These are phyloP conservation scores for Hypoxylon sp. DNA, from an alignment of 2,329 filamentous ascomycete species.

Conservation along the genomic window DNA sequence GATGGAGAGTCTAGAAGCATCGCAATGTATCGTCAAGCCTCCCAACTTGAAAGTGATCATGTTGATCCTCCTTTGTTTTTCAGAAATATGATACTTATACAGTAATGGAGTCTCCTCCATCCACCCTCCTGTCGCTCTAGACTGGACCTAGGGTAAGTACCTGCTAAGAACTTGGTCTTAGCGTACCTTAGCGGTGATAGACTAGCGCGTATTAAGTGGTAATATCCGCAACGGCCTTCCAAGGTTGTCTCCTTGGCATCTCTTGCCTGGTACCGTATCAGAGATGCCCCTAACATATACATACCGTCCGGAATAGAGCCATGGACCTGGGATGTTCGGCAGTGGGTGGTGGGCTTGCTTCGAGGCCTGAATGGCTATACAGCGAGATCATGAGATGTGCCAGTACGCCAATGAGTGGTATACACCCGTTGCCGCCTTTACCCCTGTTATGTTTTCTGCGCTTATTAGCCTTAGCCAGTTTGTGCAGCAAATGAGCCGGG, in stretches of 20 bases:
- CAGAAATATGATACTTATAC: slow-evolving; percentile 7
- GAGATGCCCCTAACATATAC: slow-evolving; percentile 5
- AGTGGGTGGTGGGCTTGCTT: slow-evolving; percentile 11
- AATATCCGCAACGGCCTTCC: slow-evolving; percentile 14
- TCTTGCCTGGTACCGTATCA: slow-evolving; percentile 1
- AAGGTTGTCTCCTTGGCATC: slow-evolving; percentile 10
- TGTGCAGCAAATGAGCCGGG: slow-evolving; percentile 11
- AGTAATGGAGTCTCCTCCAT: slow-evolving; percentile 2
- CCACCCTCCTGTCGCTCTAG: slow-evolving; percentile 11
- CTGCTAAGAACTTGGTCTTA: slow-evolving; percentile 12
- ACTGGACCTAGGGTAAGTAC: slow-evolving; percentile 1
- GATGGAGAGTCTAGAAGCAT: background rate
- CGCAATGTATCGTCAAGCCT: background rate
- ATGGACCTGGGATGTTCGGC: slow-evolving; percentile 22
- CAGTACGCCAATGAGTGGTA: slow-evolving; percentile 2
- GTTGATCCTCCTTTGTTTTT: background rate
- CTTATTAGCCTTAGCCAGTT: slow-evolving; percentile 5
- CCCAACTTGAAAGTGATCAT: background rate
- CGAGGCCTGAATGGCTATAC: slow-evolving; percentile 16
- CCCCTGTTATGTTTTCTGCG: slow-evolving; percentile 4
- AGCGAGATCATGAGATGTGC: slow-evolving; percentile 25
- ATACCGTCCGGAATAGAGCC: slow-evolving; percentile 12
- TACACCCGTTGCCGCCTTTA: slow-evolving; percentile 14
- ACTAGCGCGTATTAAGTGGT: slow-evolving; percentile 9
- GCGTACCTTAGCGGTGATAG: slow-evolving; percentile 5